Evolutionary conservation across 2,329 filamentous ascomycete species (phyloP).

Genomic region (Chalara sp.): DNA sequence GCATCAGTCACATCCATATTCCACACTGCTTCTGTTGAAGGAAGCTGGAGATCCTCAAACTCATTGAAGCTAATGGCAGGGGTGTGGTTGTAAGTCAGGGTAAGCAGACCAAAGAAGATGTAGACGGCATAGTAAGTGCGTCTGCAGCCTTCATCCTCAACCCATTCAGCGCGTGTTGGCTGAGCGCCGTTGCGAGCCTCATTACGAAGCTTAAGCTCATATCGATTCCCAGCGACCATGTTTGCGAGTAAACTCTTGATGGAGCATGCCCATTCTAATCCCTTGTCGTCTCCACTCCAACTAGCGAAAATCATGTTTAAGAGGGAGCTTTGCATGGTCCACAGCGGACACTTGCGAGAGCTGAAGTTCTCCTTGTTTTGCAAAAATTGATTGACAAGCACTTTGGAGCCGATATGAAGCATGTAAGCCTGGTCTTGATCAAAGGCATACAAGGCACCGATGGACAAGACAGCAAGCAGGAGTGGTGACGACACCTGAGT

Average conservation of each 20-base stretch:
- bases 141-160: slow-evolving; percentile 92
- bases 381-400: slow-evolving; percentile 92
- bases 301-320: slow-evolving; percentile 99
- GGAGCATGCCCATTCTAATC: slow-evolving; percentile 96
- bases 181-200: slow-evolving; percentile 73
- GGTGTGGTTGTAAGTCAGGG: slow-evolving; percentile 94
- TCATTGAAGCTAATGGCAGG: slow-evolving; percentile 98
- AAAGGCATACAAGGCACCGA: slow-evolving; percentile 93
- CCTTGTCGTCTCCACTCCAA: slow-evolving; percentile 97
- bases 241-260: slow-evolving; percentile 97
- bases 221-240: slow-evolving; percentile 96
- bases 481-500: slow-evolving; percentile 74
- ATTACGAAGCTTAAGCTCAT: slow-evolving; percentile 88
- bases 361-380: slow-evolving; percentile 99
- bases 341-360: slow-evolving; percentile 91
- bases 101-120: slow-evolving; percentile 95
- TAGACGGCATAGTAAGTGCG: slow-evolving; percentile 98
- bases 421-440: slow-evolving; percentile 96
- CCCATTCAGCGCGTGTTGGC: slow-evolving; percentile 83
- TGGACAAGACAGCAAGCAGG: slow-evolving; percentile 83
- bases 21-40: slow-evolving; percentile 91
- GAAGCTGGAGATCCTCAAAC: slow-evolving; percentile 86
- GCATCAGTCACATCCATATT: slow-evolving; percentile 76
- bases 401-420: slow-evolving; percentile 95
- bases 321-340: slow-evolving; percentile 96